A percentile compares a stretch with the other conserved stretches of the same genome.
These are phyloP conservation scores for Ophiostoma piceae DNA, from an alignment of 2,329 filamentous ascomycete species.

Conservation along the genomic window DNA sequence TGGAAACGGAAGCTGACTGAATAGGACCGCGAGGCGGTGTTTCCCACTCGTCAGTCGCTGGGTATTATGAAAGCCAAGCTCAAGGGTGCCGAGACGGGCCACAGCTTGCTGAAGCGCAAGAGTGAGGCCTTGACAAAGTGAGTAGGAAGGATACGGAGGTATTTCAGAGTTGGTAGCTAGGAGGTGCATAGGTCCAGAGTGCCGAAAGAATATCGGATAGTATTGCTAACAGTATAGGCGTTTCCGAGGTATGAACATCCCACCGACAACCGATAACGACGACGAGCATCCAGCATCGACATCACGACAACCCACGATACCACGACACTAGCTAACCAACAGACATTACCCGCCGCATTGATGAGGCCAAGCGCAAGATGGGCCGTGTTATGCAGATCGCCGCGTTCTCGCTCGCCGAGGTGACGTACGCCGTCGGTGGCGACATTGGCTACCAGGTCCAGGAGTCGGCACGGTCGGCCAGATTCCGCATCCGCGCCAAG, in stretches of 20 bases:
- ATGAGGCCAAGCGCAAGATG: slow-evolving; percentile 99
- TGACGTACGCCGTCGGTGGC: slow-evolving; percentile 92
- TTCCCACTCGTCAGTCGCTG: slow-evolving; percentile 94
- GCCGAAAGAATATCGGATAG: not conserved
- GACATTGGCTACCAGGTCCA: slow-evolving; percentile 97
- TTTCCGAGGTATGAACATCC: slow-evolving; percentile 65
- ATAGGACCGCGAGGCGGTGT: slow-evolving; percentile 91
- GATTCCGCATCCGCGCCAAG: slow-evolving; percentile 88
- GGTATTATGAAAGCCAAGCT: slow-evolving; percentile 97
- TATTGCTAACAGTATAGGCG: slow-evolving; percentile 51
- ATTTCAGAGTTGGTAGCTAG: not conserved
- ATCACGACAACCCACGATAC: too few species aligned
- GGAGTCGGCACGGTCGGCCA: slow-evolving; percentile 86
- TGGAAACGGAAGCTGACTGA: not conserved
- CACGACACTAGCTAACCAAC: slow-evolving; percentile 21
- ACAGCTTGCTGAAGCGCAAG: slow-evolving; percentile 94
- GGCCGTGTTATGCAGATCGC: slow-evolving; percentile 98
- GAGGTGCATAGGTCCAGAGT: not conserved
- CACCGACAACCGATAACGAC: not conserved
- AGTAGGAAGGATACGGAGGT: slow-evolving; percentile 29
- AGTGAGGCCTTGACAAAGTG: slow-evolving; percentile 97
- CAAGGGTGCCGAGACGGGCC: slow-evolving; percentile 85
- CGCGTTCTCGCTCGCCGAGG: slow-evolving; percentile 93
- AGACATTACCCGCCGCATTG: slow-evolving; percentile 95
- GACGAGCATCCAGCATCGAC: not conserved